Evolutionary conservation across 2,329 filamentous ascomycete species (phyloP).

Genomic region (Daldinia sp.): DNA sequence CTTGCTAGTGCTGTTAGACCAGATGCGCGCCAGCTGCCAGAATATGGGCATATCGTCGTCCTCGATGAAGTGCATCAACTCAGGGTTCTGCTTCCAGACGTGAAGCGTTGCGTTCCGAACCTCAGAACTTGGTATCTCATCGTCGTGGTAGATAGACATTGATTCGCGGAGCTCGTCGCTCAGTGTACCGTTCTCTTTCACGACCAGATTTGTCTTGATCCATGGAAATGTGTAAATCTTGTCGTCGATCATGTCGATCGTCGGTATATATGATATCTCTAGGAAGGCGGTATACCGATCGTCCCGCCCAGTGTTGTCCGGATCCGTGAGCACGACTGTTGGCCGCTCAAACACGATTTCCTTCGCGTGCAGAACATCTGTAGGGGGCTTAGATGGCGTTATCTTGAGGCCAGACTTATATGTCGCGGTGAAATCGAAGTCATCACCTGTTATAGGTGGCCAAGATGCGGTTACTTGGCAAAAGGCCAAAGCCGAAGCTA

Average conservation of each 20-base stretch:
- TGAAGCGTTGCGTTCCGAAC: constrained; percentile 37
- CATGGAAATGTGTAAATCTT: constrained; percentile 29
- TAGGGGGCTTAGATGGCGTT: constrained; percentile 14
- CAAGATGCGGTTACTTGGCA: background rate
- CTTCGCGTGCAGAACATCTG: background rate
- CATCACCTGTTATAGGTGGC: constrained; percentile 13
- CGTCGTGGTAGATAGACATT: background rate
- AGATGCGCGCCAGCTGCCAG: constrained; percentile 3
- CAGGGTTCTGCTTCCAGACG: constrained; percentile 30
- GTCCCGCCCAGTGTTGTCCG: constrained; percentile 6
- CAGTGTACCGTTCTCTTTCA: constrained; percentile 23
- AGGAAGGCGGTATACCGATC: constrained; percentile 26
- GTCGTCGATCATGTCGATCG: constrained; percentile 3
- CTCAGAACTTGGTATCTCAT: constrained; percentile 4
- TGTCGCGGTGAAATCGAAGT: constrained; percentile 32
- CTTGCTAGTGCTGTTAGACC: constrained; percentile 17
- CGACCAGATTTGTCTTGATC: constrained; percentile 24
- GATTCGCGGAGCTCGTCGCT: constrained; percentile 10
- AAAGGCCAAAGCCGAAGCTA: constrained; percentile 6
- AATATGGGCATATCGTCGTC: constrained; percentile 3
- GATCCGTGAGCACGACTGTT: constrained; percentile 15
- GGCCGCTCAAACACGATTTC: background rate
- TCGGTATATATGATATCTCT: constrained; percentile 21
- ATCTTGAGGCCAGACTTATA: constrained; percentile 29
- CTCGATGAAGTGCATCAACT: constrained; percentile 20